Percentiles rank a stretch among this genome's conserved stretches.
Evolutionary conservation across 306 rosid species (phyloP).

Genomic region (Echinosophora koreensis): DNA sequence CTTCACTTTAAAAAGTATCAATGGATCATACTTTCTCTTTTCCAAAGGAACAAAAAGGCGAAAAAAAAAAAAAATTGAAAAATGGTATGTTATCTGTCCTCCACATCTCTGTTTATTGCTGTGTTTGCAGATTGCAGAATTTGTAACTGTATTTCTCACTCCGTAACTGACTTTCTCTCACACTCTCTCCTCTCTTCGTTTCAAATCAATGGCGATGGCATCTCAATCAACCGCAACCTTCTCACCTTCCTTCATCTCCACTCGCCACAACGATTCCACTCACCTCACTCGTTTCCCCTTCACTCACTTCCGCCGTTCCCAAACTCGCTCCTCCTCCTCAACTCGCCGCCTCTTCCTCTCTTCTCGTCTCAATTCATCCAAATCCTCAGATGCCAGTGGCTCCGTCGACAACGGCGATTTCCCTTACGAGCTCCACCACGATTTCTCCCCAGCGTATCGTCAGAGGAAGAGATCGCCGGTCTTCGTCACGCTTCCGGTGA

Average conservation of each 20-base stretch:
- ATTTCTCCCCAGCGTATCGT: constrained; percentile 55
- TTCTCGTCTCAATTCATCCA: constrained; percentile 71
- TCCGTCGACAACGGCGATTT: constrained; percentile 64
- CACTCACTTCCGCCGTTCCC: constrained; percentile 45
- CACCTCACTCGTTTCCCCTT: constrained; percentile 54
- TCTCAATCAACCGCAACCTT: constrained; percentile 66
- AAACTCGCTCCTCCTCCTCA: constrained; percentile 29
- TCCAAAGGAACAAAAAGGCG: too few relatives aligned
- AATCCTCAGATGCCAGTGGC: constrained; percentile 67
- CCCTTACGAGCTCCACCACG: constrained; percentile 76
- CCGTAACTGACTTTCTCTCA: not conserved
- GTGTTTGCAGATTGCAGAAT: not conserved
- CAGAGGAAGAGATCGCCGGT: constrained; percentile 69
- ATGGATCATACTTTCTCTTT: too few relatives aligned
- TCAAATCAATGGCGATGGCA: constrained; percentile 72
- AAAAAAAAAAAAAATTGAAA: too few relatives aligned
- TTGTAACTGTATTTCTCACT: too few relatives aligned
- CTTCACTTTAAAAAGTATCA: too few relatives aligned
- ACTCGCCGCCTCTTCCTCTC: constrained; percentile 50
- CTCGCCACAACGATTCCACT: constrained; percentile 42
- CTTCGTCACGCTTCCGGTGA: constrained; percentile 72
- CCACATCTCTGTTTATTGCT: constrained; percentile 39
- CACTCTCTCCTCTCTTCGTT: not conserved
- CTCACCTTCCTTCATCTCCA: constrained; percentile 64
- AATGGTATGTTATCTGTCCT: not conserved